Evolutionary conservation across 176 grass and related monocot genomes (phyloP), one percentile per base, ranked within the genome.

Genomic region (Poa annua): DNA sequence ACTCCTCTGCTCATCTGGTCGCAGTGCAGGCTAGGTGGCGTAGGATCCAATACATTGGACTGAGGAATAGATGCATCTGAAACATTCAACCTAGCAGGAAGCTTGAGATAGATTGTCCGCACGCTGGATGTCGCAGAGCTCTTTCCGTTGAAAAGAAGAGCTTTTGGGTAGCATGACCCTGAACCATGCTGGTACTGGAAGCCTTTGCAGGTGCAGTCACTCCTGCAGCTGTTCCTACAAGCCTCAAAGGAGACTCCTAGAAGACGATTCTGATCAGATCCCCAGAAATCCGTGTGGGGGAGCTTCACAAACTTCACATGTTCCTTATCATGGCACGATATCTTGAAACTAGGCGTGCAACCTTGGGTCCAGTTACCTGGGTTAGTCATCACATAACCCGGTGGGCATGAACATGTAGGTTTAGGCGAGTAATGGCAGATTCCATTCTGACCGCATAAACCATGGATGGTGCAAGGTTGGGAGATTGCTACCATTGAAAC

Each of bases 401-500:
- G 88, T 45, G 79, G 84, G 15, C 88, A 90, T 10, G 84, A 86
- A 53, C 88, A 90, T 5, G 78, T 78, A 53, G 84, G 88, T 8
- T 3, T 51, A 42, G 88, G 88, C 11, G 64, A 53, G 21, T 82
- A 90, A 8, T 64, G 64, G 52, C 88, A 90, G 22, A 90, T 85
- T 38, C 84, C 84, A 64, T 90, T 87, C 8, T 48, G 47, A 25
- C 88, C 88, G 17, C 84, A 90, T 36, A 87, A 74, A 34, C 79
- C 84, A 83, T 90, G 84, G 64, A 87, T 90, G 4, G 83, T 71
- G 82, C 89, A 85, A 13, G 81, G 85, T 4, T 91, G 60, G 44
- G 85, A 80, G 47, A 91, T 75, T 49, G 89, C 89, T 34, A 80
- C 26, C 89, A 76, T 84, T 0, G 89, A 85, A 77, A 91, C 76